Evolutionary conservation across 1,139 yeast genomes (phyloP).

Genomic region (Hemisphaericaspora subhashii): DNA sequence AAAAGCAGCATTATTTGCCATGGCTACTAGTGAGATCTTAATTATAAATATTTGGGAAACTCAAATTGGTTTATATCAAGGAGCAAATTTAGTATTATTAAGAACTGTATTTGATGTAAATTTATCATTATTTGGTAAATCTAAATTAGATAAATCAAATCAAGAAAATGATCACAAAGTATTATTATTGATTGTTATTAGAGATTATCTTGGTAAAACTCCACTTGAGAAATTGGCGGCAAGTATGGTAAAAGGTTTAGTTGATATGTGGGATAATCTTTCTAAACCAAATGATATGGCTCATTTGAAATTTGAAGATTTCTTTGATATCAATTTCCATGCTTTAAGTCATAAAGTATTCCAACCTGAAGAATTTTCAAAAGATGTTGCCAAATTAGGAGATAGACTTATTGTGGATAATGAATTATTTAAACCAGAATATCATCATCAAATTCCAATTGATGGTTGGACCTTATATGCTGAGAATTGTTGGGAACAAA

Average conservation of each 20-base stretch:
- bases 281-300: conserved; percentile 68
- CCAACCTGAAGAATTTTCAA: conserved; percentile 70
- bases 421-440: conserved; percentile 62
- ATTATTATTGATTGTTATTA: conserved; percentile 78
- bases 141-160: conserved; percentile 28
- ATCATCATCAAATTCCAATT: conserved; percentile 84
- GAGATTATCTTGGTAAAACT: conserved; percentile 90
- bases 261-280: conserved; percentile 74
- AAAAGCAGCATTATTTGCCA: conserved; percentile 91
- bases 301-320: conserved; percentile 60
- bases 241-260: conserved; percentile 69
- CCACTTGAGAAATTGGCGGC: conserved; percentile 70
- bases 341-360: conserved; percentile 84
- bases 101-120: conserved; percentile 97
- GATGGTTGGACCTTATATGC: conserved; percentile 98
- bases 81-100: conserved; percentile 93
- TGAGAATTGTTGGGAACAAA: conserved; percentile 90
- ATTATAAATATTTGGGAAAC: conserved; percentile 96
- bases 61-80: conserved; percentile 95
- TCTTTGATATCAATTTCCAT: conserved; percentile 80
- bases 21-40: conserved; percentile 86
- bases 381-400: conserved; percentile 65
- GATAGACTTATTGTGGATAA: conserved; percentile 46
- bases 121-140: conserved; percentile 66
- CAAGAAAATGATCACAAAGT: conserved; percentile 57